Conservation (phyloP, 805 yeast species). For the Naumovozyma dairenensis region DNA sequence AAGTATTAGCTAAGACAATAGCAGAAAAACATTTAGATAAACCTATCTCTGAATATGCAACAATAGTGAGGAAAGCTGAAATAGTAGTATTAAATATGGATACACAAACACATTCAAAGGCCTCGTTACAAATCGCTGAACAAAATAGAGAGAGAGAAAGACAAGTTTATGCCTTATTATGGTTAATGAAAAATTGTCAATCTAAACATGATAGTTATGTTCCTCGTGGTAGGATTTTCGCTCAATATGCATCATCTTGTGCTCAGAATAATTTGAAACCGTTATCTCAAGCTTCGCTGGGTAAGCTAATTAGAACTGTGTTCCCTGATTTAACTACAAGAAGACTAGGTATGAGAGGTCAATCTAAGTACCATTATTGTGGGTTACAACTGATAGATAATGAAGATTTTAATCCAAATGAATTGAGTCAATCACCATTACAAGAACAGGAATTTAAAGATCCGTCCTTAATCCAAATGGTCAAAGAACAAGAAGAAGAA, state of each 20-base stretch:
- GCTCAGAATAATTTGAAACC: constrained; percentile 46
- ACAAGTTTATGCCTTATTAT: constrained; percentile 74
- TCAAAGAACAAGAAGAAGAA: too few relatives aligned
- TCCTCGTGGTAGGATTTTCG: constrained; percentile 60
- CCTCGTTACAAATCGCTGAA: constrained; percentile 25
- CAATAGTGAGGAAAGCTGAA: constrained; percentile 37
- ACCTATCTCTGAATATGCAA: constrained; percentile 37
- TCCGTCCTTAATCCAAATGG: too few relatives aligned
- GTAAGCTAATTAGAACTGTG: constrained; percentile 55
- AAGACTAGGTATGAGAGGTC: constrained; percentile 73
- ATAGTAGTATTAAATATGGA: constrained; percentile 24
- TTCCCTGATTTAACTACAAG: constrained; percentile 65
- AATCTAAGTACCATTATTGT: constrained; percentile 78
- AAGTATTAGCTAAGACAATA: constrained; percentile 23
- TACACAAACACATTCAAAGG: constrained; percentile 21
- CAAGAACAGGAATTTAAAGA: too few relatives aligned
- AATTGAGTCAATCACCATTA: too few relatives aligned
- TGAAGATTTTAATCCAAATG: constrained; percentile 2
- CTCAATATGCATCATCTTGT: constrained; percentile 51
- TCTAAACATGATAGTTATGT: constrained; percentile 41
- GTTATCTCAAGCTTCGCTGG: constrained; percentile 68
- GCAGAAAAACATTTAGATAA: constrained; percentile 25
- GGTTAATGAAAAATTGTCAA: constrained; percentile 61
- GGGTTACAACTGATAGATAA: constrained; percentile 44
- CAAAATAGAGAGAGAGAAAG: constrained; percentile 45